These are phyloP conservation scores for Salix udensis DNA, from an alignment of 345 rosid species.

Conservation along the genomic window DNA sequence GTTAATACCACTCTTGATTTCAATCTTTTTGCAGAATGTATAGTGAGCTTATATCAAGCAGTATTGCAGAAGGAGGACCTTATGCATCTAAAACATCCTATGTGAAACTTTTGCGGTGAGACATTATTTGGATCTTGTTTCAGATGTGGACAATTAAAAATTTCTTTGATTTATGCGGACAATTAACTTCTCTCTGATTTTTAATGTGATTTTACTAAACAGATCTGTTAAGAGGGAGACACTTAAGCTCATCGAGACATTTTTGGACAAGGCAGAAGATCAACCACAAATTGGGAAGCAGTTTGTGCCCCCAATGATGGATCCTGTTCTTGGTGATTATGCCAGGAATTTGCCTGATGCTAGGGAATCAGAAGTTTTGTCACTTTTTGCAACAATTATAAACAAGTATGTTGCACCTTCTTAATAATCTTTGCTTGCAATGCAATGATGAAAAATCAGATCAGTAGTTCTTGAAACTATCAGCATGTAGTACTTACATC, in stretches of 20 bases:
- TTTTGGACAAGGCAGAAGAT: conserved; percentile 99
- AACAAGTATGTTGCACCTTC: conserved; percentile 58
- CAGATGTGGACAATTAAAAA: not conserved
- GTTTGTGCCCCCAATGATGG: conserved; percentile 99
- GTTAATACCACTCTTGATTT: conserved; percentile 1
- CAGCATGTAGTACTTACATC: not conserved
- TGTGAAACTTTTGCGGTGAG: conserved; percentile 87
- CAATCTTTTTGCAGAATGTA: conserved; percentile 68
- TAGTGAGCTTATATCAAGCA: conserved; percentile 95
- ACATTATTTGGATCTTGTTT: conserved; percentile 9
- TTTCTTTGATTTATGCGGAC: not conserved
- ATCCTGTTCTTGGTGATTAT: conserved; percentile 93
- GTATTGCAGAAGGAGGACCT: conserved; percentile 91
- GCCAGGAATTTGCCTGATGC: conserved; percentile 99
- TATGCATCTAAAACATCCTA: conserved; percentile 81
- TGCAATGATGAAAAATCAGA: not conserved
- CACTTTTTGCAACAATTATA: conserved; percentile 96
- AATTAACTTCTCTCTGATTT: not conserved
- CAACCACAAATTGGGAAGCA: conserved; percentile 97
- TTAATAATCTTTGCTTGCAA: not conserved
- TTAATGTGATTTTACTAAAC: conserved; percentile 24
- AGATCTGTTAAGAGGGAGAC: conserved; percentile 99
- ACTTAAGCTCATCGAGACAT: conserved; percentile 93
- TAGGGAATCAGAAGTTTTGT: conserved; percentile 96
- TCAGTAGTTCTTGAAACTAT: not conserved